Base-by-base conservation (phyloP, 768 basidiomycete species). In the Cubamyces sp. region DNA sequence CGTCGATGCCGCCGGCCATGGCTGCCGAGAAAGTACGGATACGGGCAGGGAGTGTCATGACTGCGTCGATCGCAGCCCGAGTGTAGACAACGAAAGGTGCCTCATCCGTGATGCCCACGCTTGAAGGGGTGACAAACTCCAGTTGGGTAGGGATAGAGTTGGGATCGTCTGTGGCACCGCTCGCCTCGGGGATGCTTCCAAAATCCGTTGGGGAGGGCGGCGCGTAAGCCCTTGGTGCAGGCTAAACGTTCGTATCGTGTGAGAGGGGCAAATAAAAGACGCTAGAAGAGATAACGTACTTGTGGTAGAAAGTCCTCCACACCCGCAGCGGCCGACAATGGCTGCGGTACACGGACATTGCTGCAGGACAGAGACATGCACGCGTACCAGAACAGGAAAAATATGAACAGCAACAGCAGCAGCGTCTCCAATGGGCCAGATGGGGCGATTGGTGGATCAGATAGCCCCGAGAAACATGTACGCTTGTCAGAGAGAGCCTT, bases 331-430 rank as follows among this genome's bases (percentile, higher is more conserved):
- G 47, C 11, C 8, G 47, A 64, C 8, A 41, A 9, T 23, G 57
- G 52, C 19, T 42, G 57, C 18, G 47, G 52, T 1, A 64, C 47
- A 7, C 62, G 57, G 40, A 64, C 42, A 39, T 39, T 58, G 47
- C 28, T 30, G 28, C 28, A 16, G 26, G 43, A 19, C 3, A 59
- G 30, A 3, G 26, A 59, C 3, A 21, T 19, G 23, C 56, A 59
- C 8, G 3, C 40, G 18, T 26, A 21, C 46, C 52, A 41, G 28
- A 64, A 39, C 21, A 59, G 21, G 30, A 42, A 41, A 6, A 54
- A 28, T 30, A 48, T 30, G 0, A 54, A 28, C 6, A 54, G 21
- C 15, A 64, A 23, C 15, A 64, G 34, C 6, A 55, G 18, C 1
- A 48, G 8, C 7, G 53, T 14, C 18, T 46, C 55, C 25, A 62